A percentile compares a stretch with the other conserved stretches of the same genome.
phyloP scores from a whole-genome alignment of 768 basidiomycete species.

The Trametopsis cervina region DNA sequence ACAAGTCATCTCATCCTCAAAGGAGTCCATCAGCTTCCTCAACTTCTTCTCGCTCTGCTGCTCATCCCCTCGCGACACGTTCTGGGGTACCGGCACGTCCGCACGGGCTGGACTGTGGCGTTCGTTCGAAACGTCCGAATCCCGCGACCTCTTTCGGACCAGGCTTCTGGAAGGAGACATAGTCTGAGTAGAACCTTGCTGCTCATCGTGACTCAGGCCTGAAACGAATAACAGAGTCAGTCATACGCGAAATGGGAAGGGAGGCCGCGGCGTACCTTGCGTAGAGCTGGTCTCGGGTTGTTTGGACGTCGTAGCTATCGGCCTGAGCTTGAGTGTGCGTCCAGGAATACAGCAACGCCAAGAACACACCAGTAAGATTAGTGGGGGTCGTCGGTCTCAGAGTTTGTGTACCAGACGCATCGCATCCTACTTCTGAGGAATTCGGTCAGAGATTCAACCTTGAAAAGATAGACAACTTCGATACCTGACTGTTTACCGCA shows the following conservation, averaged over 20 bases:
- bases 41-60: slow-evolving; percentile 3
- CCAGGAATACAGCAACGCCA: neutral
- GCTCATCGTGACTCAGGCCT: no score
- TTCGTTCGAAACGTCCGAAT: neutral
- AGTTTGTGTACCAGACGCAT: neutral
- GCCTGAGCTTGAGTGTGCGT: neutral
- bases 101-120: no score
- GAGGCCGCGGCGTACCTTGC: no score
- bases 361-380: neutral
- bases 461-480: no score
- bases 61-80: neutral
- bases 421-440: neutral
- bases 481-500: no score
- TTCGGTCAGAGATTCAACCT: no score
- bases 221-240: no score
- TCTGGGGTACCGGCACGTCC: no score
- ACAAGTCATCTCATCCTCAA: slow-evolving; percentile 62
- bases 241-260: no score
- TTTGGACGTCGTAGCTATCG: neutral
- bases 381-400: neutral
- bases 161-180: neutral
- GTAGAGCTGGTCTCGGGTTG: no score
- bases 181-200: no score
- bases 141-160: neutral
- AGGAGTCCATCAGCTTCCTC: slow-evolving; percentile 32